Evolutionary conservation across 306 rosid genomes (phyloP), one percentile per base, ranked within the genome.

Genomic region (Vicia villosa): DNA sequence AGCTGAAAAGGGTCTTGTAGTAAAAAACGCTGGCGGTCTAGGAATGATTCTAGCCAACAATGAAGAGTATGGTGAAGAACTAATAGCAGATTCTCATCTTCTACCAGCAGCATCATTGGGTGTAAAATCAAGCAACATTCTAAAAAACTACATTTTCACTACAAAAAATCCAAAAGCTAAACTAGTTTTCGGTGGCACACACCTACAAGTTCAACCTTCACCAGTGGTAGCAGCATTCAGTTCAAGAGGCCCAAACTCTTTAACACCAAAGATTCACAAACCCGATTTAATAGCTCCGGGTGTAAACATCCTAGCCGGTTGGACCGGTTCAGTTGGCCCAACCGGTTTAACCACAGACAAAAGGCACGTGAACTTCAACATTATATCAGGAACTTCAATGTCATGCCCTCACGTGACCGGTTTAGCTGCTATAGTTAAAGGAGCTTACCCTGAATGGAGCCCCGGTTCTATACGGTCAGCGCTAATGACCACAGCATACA

Each of bases 231-330:
- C 98, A 15, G 89, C 94, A 28, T 93, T 93, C 68, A 93, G 98
- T 73, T 90, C 98, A 9, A 86, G 98, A 68, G 98, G 98, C 42
- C 98, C 98, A 12, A 93, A 93, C 68, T 12, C 8, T 7, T 38
- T 90, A 26, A 88, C 98, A 4, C 86, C 90, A 1, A 80, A 70
- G 36, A 85, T 93, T 40, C 94, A 90, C 58, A 93, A 93, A 75
- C 98, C 98, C 19, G 98, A 93, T 72, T 24, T 93, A 15, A 82
- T 93, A 66, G 98, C 98, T 8, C 98, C 98, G 0, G 98, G 98
- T 38, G 90, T 93, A 2, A 90, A 93, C 66, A 90, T 93, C 37
- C 80, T 93, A 37, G 98, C 98, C 2, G 98, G 97, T 28, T 93
- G 98, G 98, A 81, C 84, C 1, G 90, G 94, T 4, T 77, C 78